Evolutionary conservation across 140 eudicot genomes (phyloP).

Genomic region (Bidens hawaiensis): DNA sequence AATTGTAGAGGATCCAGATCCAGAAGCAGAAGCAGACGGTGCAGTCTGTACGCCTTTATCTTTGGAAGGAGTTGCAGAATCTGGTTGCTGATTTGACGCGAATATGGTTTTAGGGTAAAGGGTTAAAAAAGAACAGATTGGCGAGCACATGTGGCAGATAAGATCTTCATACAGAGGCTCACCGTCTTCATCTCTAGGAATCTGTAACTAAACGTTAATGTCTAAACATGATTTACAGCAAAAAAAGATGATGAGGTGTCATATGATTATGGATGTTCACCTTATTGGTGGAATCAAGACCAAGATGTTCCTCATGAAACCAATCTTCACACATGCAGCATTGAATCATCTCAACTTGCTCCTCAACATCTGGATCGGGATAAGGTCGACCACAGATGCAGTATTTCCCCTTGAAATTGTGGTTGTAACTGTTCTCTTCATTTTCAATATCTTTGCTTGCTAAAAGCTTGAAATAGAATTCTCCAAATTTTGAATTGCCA

Average conservation of each 20-base stretch:
- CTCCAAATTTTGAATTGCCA: constrained; percentile 96
- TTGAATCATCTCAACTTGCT: constrained; percentile 91
- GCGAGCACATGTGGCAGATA: constrained; percentile 79
- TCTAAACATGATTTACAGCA: background rate
- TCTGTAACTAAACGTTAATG: constrained; percentile 32
- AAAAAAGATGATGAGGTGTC: background rate
- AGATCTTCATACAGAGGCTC: constrained; percentile 88
- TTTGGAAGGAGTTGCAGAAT: constrained; percentile 29
- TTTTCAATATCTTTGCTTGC: constrained; percentile 82
- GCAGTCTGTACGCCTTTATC: constrained; percentile 42
- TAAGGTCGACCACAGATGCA: constrained; percentile 90
- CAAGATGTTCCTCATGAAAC: constrained; percentile 96
- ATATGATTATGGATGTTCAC: constrained; percentile 29
- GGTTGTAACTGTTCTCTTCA: constrained; percentile 72
- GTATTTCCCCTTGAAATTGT: constrained; percentile 84
- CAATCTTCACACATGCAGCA: constrained; percentile 97
- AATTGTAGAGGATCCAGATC: constrained; percentile 29
- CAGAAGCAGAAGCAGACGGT: constrained; percentile 22
- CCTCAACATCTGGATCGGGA: constrained; percentile 90
- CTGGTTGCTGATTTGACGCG: constrained; percentile 33
- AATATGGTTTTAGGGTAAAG: constrained; percentile 55
- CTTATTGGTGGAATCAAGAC: constrained; percentile 54
- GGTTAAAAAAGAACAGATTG: constrained; percentile 52
- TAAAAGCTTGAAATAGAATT: constrained; percentile 71
- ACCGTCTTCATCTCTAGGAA: constrained; percentile 91